A percentile compares a stretch with the other conserved stretches of the same genome.
phyloP scores from a whole-genome alignment of 345 rosid genomes.

The Raphanus sativus region DNA sequence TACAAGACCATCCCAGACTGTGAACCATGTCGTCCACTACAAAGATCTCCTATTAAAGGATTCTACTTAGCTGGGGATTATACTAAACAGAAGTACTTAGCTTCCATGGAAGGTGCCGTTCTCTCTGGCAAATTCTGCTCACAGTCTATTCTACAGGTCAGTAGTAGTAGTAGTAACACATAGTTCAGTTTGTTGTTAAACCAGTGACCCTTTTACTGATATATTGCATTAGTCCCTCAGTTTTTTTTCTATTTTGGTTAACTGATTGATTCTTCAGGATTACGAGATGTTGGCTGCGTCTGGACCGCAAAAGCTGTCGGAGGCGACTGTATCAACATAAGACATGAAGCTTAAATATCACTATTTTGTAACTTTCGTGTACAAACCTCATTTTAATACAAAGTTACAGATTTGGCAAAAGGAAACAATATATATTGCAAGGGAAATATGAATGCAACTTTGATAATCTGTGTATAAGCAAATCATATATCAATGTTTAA shows the following conservation, averaged over 20 bases:
- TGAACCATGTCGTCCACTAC: slow-evolving; percentile 91
- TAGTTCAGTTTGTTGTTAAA: background rate
- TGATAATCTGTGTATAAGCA: background rate
- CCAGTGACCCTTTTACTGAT: background rate
- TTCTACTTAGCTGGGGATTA: slow-evolving; percentile 93
- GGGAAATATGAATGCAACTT: background rate
- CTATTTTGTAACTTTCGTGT: background rate
- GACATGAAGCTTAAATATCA: background rate
- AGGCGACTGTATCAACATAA: slow-evolving; percentile 44
- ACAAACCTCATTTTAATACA: background rate
- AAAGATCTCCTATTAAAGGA: slow-evolving; percentile 83
- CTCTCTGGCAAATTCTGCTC: slow-evolving; percentile 94
- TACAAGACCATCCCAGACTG: slow-evolving; percentile 83
- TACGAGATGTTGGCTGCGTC: slow-evolving; percentile 48
- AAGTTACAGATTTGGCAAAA: background rate
- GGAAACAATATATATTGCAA: background rate
- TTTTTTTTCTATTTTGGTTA: background rate
- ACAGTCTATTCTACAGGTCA: slow-evolving; percentile 77
- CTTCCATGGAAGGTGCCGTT: slow-evolving; percentile 98
- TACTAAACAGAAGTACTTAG: slow-evolving; percentile 94
- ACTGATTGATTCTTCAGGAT: slow-evolving; percentile 45
- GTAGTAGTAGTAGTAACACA: background rate
- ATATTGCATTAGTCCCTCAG: background rate
- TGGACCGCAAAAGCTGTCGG: slow-evolving; percentile 45
- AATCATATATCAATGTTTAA: background rate